Conservation (phyloP, 768 basidiomycete genomes). For the Pleurotus cornucopiae region DNA sequence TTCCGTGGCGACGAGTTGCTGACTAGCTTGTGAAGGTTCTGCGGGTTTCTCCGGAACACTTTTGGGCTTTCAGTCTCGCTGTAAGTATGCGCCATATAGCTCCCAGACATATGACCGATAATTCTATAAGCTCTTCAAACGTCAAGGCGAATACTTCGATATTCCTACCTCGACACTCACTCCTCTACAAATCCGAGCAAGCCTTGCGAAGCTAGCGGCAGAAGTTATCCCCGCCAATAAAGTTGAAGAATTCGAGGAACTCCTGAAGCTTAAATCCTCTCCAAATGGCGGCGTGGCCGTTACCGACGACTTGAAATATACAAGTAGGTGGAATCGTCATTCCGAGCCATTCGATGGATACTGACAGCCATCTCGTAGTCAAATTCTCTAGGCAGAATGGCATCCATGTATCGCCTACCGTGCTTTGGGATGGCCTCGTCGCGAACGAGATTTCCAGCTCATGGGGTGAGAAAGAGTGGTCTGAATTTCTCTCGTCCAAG, state of each 20-base stretch:
- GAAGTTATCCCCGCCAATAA: slow-evolving; percentile 47
- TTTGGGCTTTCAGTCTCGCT: slow-evolving; percentile 72
- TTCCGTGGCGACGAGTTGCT: neutral
- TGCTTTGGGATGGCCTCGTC: slow-evolving; percentile 72
- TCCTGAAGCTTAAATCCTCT: slow-evolving; percentile 54
- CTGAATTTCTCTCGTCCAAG: slow-evolving; percentile 62
- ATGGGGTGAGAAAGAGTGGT: slow-evolving; percentile 84
- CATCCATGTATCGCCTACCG: slow-evolving; percentile 87
- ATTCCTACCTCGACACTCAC: slow-evolving; percentile 64
- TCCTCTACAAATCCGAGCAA: slow-evolving; percentile 68
- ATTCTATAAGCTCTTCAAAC: slow-evolving; percentile 62
- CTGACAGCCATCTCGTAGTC: slow-evolving; percentile 40
- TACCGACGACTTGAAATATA: slow-evolving; percentile 85
- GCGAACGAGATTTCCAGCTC: slow-evolving; percentile 73
- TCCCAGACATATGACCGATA: neutral
- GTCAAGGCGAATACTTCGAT: slow-evolving; percentile 78
- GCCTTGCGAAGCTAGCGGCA: slow-evolving; percentile 58
- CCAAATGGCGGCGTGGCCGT: slow-evolving; percentile 82
- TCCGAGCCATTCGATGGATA: neutral
- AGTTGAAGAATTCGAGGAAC: slow-evolving; percentile 52
- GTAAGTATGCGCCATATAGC: slow-evolving; percentile 31
- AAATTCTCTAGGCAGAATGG: slow-evolving; percentile 90
- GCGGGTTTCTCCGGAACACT: slow-evolving; percentile 67
- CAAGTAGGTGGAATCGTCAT: slow-evolving; percentile 46
- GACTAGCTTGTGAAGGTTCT: slow-evolving; percentile 44